Base-by-base conservation (phyloP, 352 stramenopile species). In the Phytophthora lateralis region DNA sequence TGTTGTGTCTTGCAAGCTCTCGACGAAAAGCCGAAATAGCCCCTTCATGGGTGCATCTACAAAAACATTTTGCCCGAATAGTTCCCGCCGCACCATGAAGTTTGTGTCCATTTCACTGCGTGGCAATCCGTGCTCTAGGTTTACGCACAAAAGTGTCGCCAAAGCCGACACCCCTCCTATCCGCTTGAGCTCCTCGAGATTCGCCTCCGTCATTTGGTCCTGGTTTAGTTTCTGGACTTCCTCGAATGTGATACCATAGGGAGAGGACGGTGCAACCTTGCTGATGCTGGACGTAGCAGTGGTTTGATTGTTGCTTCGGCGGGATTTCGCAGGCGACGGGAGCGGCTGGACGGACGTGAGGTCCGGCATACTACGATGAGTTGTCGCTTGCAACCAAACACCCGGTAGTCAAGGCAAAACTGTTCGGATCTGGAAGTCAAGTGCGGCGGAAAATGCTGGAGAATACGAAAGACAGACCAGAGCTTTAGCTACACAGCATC, bases 1-100 rank as follows among this genome's bases (percentile, higher is more conserved):
- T 12, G 90, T 97, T 35, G 88, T 94, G 71, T 97, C 91, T 51
- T 97, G 84, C 9, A 97, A 87, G 45, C 75, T 91, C 63, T 96
- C 90, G 30, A 93, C 66, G 44, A 97, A 96, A 7, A 97, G 77
- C 9, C 75, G 69, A 5, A 96, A 42, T 37, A 95, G 69, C 1
- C 81, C 77, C 30, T 95, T 96, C 68, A 93, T 90, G 2, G 91
- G 84, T 18, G 89, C 80, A 35, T 93, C 82, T 14, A 69, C 58
- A 44, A 97, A 94, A 2, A 75, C 24, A 39, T 94, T 94, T 10
- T 44, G 56, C 0, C 85, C 83, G 41, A 91, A 94, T 9, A 79
- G 56, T 18, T 84, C 77, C 6, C 71, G 69, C 8, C 85, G 78
- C 27, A 84, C 64, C 11, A 46, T 43, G 53, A 94, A 91, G 42